Percentiles rank a stretch among this genome's conserved stretches.
Conservation (phyloP, 169 alveolate genomes). For the Amoebophrya sp. region DNA sequence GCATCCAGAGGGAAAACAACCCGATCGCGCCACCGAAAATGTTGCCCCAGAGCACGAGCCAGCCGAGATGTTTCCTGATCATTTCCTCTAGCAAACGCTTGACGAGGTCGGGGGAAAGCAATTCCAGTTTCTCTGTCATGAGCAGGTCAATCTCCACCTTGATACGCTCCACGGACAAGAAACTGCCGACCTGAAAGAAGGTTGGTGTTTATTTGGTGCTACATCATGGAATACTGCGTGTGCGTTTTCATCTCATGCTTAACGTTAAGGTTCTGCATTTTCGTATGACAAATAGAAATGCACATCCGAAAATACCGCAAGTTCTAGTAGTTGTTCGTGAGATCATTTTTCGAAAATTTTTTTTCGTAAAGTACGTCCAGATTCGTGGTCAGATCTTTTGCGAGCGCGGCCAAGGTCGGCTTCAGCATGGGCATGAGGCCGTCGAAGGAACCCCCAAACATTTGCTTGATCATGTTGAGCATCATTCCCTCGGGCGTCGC, state of each 20-base stretch:
- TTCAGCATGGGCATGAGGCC: neutral
- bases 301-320: no score
- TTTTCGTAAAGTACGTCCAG: neutral
- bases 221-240: no score
- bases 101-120: neutral
- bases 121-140: neutral
- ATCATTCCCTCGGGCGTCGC: neutral
- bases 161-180: neutral
- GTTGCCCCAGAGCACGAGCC: neutral
- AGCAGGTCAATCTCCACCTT: slow-evolving; percentile 3
- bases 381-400: neutral
- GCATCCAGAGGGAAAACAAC: neutral
- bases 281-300: no score
- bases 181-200: neutral
- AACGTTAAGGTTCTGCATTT: no score
- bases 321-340: no score
- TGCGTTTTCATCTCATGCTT: no score
- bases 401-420: neutral
- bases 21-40: neutral
- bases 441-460: neutral
- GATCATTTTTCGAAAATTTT: no score
- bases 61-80: neutral
- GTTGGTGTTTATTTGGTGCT: neutral
- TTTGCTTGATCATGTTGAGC: neutral
- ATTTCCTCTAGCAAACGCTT: neutral